Conservation (phyloP, 768 basidiomycete species). For the Phanerodontia chrysosporium region DNA sequence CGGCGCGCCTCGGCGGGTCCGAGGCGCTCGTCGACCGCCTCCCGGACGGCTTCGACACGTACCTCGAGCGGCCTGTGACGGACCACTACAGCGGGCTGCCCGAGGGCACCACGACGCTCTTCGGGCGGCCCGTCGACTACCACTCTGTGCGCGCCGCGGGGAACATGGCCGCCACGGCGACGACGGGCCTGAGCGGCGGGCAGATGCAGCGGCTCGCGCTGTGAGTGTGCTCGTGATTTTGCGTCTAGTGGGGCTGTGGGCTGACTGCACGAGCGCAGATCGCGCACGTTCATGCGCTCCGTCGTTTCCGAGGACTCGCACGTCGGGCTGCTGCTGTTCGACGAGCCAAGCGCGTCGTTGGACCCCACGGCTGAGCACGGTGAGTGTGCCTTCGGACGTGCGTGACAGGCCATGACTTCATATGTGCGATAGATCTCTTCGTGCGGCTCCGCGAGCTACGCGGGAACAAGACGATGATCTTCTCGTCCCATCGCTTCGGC, state of each 20-base stretch:
- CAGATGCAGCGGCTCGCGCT: slow-evolving; percentile 74
- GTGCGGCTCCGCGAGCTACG: slow-evolving; percentile 62
- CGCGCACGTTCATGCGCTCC: slow-evolving; percentile 28
- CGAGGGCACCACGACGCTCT: slow-evolving; percentile 57
- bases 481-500: slow-evolving; percentile 70
- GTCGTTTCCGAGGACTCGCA: slow-evolving; percentile 24
- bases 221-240: slow-evolving; percentile 35
- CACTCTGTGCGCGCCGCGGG: slow-evolving; percentile 41
- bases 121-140: slow-evolving; percentile 57
- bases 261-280: slow-evolving; percentile 6
- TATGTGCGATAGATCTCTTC: slow-evolving; percentile 49
- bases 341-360: slow-evolving; percentile 26
- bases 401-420: not conserved
- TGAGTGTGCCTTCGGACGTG: slow-evolving; percentile 20
- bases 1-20: slow-evolving; percentile 70
- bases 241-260: not conserved
- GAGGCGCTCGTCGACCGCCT: slow-evolving; percentile 58
- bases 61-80: slow-evolving; percentile 65
- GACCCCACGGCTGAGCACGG: slow-evolving; percentile 75
- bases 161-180: slow-evolving; percentile 33
- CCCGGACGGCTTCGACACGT: slow-evolving; percentile 65
- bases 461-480: slow-evolving; percentile 79
- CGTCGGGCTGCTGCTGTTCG: slow-evolving; percentile 24
- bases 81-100: slow-evolving; percentile 66
- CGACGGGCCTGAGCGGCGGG: slow-evolving; percentile 56